Base-by-base conservation (phyloP, 179 eudicot species). In the Camellia oleifera region DNA sequence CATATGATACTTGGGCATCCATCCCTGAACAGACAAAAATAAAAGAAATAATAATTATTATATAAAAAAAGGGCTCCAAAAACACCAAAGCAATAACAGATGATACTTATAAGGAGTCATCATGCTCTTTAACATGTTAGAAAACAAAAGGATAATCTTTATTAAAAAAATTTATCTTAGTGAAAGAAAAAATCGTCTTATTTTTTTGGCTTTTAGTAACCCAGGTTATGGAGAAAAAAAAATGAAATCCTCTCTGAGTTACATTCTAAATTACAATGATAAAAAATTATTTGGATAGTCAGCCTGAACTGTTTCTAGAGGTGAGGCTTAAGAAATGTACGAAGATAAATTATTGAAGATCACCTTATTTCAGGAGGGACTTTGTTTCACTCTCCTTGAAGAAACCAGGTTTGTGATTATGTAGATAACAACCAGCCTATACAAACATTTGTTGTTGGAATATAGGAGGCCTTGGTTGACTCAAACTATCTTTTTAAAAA, bases 1-100 rank as follows among this genome's bases (percentile, higher is more conserved):
- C 91, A 80, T 87, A 85, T 7, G 88, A 89, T 71, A 86, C 82
- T 78, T 87, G 89, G 72, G 92, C 92, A 78, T 89, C 92, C 92
- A 89, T 89, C 48, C 92, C 92, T 89, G 85, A 79, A 71, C 46
- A 32, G n/a, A 12, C 52, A 20, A 76, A 66, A 7, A 56, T 3
- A 23, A 32, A 46, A 44, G 2, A 4, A 45, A 44, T 20, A 48
- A 71, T 5, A 14, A 79, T n/a, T 1, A 63, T 17, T 45, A 32
- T 32, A 32, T 32, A 7, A n/a, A 7, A 72, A 15, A 32, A 32
- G 45, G 17, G 12, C 32, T 32, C 64, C 20, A 17, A 78, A 54
- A 56, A n/a, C 58, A 50, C 20, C 46, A 77, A 50, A 44, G 18
- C 12, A 26, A 32, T 53, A 23, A 40, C 2, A 64, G 23, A 48